These are phyloP conservation scores for Apiospora malaysiana DNA, from an alignment of 2,329 filamentous ascomycete species.

Conservation along the genomic window DNA sequence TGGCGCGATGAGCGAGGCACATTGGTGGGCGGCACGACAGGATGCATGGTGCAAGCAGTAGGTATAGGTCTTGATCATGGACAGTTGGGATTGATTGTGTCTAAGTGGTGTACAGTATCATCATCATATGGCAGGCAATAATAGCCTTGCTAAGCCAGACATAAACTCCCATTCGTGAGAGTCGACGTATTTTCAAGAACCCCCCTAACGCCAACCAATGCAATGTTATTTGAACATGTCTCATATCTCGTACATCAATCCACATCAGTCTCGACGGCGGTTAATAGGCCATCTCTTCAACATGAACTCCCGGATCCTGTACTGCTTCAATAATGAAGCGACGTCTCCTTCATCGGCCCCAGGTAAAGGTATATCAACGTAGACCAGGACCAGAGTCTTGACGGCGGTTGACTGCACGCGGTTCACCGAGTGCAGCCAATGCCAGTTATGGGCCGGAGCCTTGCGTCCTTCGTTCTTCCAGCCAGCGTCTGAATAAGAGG, in stretches of 20 bases:
- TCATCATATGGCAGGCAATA: background rate
- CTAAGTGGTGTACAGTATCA: background rate
- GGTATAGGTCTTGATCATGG: background rate
- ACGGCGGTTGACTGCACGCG: conserved; percentile 87
- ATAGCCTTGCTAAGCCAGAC: background rate
- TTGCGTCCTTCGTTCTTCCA: conserved; percentile 68
- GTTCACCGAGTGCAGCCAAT: conserved; percentile 88
- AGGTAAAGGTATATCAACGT: conserved; percentile 82
- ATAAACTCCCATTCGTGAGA: background rate
- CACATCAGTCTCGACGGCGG: conserved; percentile 58
- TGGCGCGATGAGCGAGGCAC: too few relatives aligned
- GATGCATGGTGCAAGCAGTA: background rate
- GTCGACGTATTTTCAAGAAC: background rate
- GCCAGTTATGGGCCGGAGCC: conserved; percentile 65
- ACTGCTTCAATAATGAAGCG: conserved; percentile 67
- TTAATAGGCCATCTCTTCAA: conserved; percentile 86
- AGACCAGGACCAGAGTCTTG: conserved; percentile 88
- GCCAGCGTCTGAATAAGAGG: conserved; percentile 76
- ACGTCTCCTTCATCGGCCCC: conserved; percentile 60
- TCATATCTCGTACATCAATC: conserved; percentile 11
- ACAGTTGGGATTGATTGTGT: background rate
- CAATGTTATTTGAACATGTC: conserved; percentile 11
- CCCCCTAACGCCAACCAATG: conserved; percentile 18
- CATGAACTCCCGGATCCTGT: conserved; percentile 80
- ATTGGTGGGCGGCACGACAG: too few relatives aligned